Base-by-base conservation (phyloP, 1,284 basidiomycete species). In the Lentinula novae-zelandiae region DNA sequence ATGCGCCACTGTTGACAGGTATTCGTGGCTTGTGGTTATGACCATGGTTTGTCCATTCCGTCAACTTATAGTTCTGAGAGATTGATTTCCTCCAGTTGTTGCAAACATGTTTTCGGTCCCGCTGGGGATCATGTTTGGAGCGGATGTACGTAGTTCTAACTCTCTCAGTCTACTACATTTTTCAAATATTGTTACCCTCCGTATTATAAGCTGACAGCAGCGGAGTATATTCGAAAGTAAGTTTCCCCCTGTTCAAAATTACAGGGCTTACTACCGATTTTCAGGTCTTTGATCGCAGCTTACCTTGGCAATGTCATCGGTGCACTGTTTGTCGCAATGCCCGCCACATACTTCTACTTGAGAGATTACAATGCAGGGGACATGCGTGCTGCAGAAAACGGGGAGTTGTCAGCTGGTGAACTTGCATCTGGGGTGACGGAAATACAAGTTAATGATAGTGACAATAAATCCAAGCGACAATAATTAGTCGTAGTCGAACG, bases 51-150 rank as follows among this genome's bases (percentile, higher is more conserved):
- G 77, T 62, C 52, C 53, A n/a, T 22, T 54, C 57, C 54, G 22
- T 7, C 7, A n/a, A 46, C 31, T 10, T 40, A 40, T n/a, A 40
- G 51, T 48, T 15, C 48, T 31, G 27, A 20, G 27, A 39, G 57
- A 57, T 36, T 42, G 15, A 4, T 17, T 31, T 22, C 3, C 60
- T 27, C 58, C 0, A 85, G 84, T 86, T 9, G 74, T 86, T 33
- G 87, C 88, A 31, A 90, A 90, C 70, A 91, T 90, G 89, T 90
- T 86, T 71, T 87, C 83, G 8, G 74, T 90, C 5, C 85, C 88
- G 6, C 72, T 90, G 55, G 79, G 86, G n/a, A 89, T 92, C 55
- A 84, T 89, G 78, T 86, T 89, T 67, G 83, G 85, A 49, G 85
- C 86, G 17, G 73, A 83, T 59, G 87, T 87, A 70, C 67, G 82